Base-by-base conservation (phyloP, 2,329 filamentous ascomycete species). In the Pseudocercospora ulei region DNA sequence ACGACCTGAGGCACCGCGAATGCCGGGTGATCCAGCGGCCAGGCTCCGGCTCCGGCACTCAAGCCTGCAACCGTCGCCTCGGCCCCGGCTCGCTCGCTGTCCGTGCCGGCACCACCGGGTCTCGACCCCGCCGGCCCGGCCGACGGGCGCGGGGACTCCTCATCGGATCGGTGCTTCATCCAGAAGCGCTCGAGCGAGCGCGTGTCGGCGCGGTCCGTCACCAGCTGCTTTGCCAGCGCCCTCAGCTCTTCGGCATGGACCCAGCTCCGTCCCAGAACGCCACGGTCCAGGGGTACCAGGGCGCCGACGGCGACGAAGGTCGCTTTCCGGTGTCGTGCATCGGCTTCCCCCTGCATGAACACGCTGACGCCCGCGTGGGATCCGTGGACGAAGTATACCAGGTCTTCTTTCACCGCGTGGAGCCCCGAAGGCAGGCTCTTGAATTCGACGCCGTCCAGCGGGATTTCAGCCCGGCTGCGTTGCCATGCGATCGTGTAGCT, bases 341-440 rank as follows among this genome's bases (percentile, higher is more conserved):
- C 77, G 33, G 84, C 86, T 2, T 82, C 80, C 48, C 74, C 75
- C 60, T 93, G 93, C 59, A 90, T 70, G 59, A 95, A 98, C 17
- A 87, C 86, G 65, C 86, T 94, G 52, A 96, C 71, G 17, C 90
- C 90, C 3, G 86, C 87, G 65, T 86, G 80, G 31, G 75, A 79
- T 29, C 43, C 52, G 57, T 96, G 86, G 27, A 93, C 78, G 61
- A 96, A 98, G 67, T 96, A 98, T 63, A 81, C 69, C 35, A 96
- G 69, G 62, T 98, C 90, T 50, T 87, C 77, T 19, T 79, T 70
- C 12, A 96, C 84, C 41, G 84, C 82, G 64, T 98, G 90, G 34
- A 95, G 64, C 14, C 90, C 90, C 0, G 88, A 96, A 2, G 90
- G 90, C 30, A 98, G 72, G 46, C 85, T 92, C 65, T 95, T 96